phyloP scores from a whole-genome alignment of 73 alveolate genomes.

The Breviolum minutum region DNA sequence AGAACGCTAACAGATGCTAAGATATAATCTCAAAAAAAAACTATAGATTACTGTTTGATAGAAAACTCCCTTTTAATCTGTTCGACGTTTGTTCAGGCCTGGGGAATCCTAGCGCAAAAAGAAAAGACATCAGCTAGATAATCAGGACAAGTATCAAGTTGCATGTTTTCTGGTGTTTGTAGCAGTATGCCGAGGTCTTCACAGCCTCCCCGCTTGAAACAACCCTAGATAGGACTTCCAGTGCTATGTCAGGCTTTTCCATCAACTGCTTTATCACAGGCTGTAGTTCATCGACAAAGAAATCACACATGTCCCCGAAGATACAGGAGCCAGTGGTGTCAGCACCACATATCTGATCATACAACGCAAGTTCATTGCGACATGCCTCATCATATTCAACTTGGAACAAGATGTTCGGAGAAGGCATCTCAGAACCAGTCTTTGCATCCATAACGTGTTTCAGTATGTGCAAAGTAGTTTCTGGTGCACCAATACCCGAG shows the following conservation, averaged over 20 bases:
- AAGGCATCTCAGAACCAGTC: neutral
- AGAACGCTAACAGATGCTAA: too few species aligned
- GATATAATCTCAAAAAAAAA: too few species aligned
- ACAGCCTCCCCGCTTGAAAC: neutral
- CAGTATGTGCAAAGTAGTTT: neutral
- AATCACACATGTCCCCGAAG: neutral
- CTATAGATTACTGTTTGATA: too few species aligned
- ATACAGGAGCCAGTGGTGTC: neutral
- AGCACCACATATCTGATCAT: neutral
- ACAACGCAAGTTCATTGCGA: neutral
- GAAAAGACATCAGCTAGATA: neutral
- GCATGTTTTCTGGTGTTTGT: slow-evolving; percentile 1
- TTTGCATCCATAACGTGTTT: neutral
- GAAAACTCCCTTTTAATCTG: too few species aligned
- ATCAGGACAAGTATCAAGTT: neutral
- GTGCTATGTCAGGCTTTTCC: neutral
- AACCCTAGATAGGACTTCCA: neutral
- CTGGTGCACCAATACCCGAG: slow-evolving; percentile 28
- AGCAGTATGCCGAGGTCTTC: neutral
- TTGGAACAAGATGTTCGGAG: neutral
- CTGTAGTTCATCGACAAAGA: neutral
- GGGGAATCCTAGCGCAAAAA: neutral
- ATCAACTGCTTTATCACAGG: neutral
- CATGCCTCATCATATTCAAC: slow-evolving; percentile 1
- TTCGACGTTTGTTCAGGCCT: too few species aligned